Percentiles rank a stretch among this genome's conserved stretches.
phyloP scores from a whole-genome alignment of 1,139 yeast genomes.

The Diutina sp. region DNA sequence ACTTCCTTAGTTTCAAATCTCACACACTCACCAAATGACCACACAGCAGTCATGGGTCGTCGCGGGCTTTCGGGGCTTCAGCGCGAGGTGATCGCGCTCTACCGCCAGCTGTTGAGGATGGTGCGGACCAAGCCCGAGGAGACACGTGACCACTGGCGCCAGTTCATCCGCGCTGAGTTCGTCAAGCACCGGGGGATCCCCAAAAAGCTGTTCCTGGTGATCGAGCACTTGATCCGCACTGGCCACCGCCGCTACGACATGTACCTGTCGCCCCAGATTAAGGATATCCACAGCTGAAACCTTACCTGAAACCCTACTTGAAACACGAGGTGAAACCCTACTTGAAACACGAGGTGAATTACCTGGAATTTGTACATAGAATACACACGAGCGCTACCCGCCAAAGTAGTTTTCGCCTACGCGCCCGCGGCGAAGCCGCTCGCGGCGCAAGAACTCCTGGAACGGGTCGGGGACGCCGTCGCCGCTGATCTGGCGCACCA shows the following conservation, averaged over 20 bases:
- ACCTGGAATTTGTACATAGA: not conserved
- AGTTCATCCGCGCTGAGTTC: slow-evolving; percentile 46
- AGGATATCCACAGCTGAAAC: slow-evolving; percentile 34
- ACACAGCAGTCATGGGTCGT: not conserved
- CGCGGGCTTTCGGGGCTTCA: slow-evolving; percentile 43
- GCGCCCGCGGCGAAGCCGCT: slow-evolving; percentile 28
- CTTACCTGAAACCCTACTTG: too few species aligned
- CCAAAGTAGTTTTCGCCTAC: slow-evolving; percentile 30
- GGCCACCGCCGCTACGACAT: slow-evolving; percentile 66
- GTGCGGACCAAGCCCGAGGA: slow-evolving; percentile 43
- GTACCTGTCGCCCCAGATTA: slow-evolving; percentile 56
- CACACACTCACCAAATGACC: too few species aligned
- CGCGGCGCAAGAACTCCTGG: slow-evolving; percentile 19
- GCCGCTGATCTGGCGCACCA: slow-evolving; percentile 20
- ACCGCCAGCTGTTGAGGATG: slow-evolving; percentile 43
- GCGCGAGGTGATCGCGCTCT: slow-evolving; percentile 49
- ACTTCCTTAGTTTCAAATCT: too few species aligned
- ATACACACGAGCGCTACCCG: not conserved
- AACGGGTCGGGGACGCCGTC: slow-evolving; percentile 18
- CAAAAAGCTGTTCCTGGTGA: slow-evolving; percentile 72
- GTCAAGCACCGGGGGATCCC: slow-evolving; percentile 43
- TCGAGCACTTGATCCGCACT: slow-evolving; percentile 71
- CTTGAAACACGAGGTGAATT: too few species aligned
- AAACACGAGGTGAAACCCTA: too few species aligned
- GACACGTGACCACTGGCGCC: slow-evolving; percentile 31